phyloP scores from a whole-genome alignment of 306 rosid genomes.

The Acacia melanoxylon region DNA sequence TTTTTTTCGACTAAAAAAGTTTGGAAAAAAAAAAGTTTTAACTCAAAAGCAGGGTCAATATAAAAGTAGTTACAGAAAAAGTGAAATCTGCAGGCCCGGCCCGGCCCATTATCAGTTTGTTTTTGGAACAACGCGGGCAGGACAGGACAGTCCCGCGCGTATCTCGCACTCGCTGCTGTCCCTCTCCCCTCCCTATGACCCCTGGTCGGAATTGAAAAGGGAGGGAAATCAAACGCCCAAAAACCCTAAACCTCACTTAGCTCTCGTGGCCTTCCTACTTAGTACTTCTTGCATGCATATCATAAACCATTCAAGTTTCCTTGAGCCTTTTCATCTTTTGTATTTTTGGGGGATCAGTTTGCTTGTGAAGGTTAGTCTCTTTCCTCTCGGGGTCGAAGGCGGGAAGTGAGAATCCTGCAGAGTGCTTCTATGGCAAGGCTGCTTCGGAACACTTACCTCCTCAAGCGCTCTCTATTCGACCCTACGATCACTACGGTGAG shows the following conservation, averaged over 20 bases:
- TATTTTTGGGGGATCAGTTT: neutral
- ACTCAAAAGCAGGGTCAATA: too few species aligned
- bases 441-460: slow-evolving; percentile 51
- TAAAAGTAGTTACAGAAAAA: neutral
- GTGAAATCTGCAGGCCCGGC: neutral
- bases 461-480: slow-evolving; percentile 52
- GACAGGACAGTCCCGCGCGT: neutral
- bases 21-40: too few species aligned
- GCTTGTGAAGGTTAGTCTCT: slow-evolving; percentile 3
- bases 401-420: slow-evolving; percentile 17
- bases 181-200: neutral
- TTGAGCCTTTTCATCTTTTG: neutral
- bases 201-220: slow-evolving; percentile 23
- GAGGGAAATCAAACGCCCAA: slow-evolving; percentile 44
- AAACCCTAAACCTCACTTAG: slow-evolving; percentile 35
- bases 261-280: neutral
- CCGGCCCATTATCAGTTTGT: neutral
- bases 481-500: slow-evolving; percentile 37
- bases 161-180: neutral
- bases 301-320: slow-evolving; percentile 6
- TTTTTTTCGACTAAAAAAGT: too few species aligned
- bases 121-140: too few species aligned
- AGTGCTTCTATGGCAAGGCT: slow-evolving; percentile 66
- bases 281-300: neutral
- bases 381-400: slow-evolving; percentile 9